Conservation (phyloP, 257 asterid species). For the Penstemon eatonii region DNA sequence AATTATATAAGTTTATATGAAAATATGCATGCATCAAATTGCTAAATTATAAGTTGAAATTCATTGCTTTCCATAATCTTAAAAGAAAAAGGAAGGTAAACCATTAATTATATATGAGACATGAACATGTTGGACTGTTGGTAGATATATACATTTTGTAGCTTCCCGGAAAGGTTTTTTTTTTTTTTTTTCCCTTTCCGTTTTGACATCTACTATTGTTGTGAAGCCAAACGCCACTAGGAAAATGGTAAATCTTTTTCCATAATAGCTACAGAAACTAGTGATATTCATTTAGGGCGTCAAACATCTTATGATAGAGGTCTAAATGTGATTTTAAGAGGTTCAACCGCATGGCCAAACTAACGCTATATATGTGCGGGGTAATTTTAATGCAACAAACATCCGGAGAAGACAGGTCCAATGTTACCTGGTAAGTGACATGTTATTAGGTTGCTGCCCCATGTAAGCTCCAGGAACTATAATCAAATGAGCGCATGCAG, state of each 20-base stretch:
- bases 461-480: conserved; percentile 51
- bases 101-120: conserved; percentile 13
- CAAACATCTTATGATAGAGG: too few species aligned
- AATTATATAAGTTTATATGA: background rate
- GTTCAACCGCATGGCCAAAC: too few species aligned
- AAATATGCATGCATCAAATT: background rate
- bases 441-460: conserved; percentile 48
- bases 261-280: background rate
- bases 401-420: conserved; percentile 1
- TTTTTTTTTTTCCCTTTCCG: too few species aligned
- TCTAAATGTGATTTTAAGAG: too few species aligned
- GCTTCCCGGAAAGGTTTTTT: too few species aligned
- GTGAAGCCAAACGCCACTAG: too few species aligned
- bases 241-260: background rate
- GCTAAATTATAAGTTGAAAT: background rate
- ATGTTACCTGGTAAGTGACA: conserved; percentile 43
- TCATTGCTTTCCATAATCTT: background rate
- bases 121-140: background rate
- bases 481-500: conserved; percentile 19
- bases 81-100: conserved; percentile 25
- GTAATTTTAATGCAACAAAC: background rate
- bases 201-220: too few species aligned
- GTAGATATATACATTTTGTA: background rate
- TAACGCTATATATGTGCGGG: background rate
- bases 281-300: background rate